Evolutionary conservation across 768 basidiomycete species (phyloP), one percentile per base, ranked within the genome.

Genomic region (Naganishia randhawae): DNA sequence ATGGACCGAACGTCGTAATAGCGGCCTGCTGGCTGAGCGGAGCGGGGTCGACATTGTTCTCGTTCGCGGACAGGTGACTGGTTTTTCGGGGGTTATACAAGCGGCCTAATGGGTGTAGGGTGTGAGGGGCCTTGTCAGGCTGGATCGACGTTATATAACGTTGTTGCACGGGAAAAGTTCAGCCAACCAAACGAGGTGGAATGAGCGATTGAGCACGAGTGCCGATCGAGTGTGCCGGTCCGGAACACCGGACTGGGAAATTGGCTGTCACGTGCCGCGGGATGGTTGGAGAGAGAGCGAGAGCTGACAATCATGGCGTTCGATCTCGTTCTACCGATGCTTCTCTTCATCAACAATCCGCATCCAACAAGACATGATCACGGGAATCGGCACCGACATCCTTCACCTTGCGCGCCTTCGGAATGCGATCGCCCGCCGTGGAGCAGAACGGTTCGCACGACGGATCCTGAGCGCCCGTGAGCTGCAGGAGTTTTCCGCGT

Each of bases 321-420:
- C n/a, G n/a, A n/a, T n/a, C n/a, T n/a, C n/a, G n/a, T n/a, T n/a
- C n/a, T n/a, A n/a, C n/a, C n/a, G n/a, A n/a, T 13, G n/a, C 45
- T 50, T 19, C 61, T 45, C 41, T 4, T 27, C 25, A 41, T 3
- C 50, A 13, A 52, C 17, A 32, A 65, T 39, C 32, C 41, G 22
- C 9, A 39, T 16, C 9, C 50, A n/a, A 31, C 3, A n/a, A 31
- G 27, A 3, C 16, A 69, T 69, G 69, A 69, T 69, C 64, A 51
- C 48, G 7, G 69, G 69, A 19, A 65, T 69, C 16, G 69, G 69
- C 5, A 53, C 53, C 19, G 69, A 69, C 41, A 42, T 69, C 63
- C 64, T 69, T 32, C 64, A 65, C 48, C 22, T 69, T 53, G 29
- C 69, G 8, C 63, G 69, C 17, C 35, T 69, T 14, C 45, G 39